Base-by-base conservation (phyloP, 1,139 yeast species). In the Zygosaccharomyces sapae region DNA sequence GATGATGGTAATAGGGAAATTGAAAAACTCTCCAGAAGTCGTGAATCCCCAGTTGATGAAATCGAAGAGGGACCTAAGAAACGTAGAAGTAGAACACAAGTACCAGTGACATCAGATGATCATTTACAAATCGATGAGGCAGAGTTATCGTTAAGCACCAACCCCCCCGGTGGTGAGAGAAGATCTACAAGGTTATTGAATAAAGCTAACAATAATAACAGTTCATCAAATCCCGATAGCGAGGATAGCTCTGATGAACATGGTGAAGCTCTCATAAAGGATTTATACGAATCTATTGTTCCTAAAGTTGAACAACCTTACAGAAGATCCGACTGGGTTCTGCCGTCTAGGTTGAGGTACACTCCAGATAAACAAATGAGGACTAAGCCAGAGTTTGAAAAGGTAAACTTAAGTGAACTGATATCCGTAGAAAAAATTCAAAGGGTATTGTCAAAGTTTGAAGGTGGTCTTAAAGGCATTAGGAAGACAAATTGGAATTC, bases 301-400 rank as follows among this genome's bases (percentile, higher is more conserved):
- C 56, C 61, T 1, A 65, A 65, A 46, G 49, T 58, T 4, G 43
- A 43, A 18, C 53, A 51, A 5, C 69, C 69, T 6, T 53, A 51
- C n/a, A 55, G 69, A 50, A 55, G 69, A 38, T 65, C 69, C 5
- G 69, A 65, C 48, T 61, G 66, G 62, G 47, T 65, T 3, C 47
- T 65, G 33, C 65, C 66, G 6, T 61, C 65, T 8, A 58, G 55
- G 45, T 44, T 52, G 12, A 55, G 62, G 25, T 65, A 59, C 40
- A 55, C 61, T 2, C 65, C 67, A 7, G 69, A 64, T 39, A 65
- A 63, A 46, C 64, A 61, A 39, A 53, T 59, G 43, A 59, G 61
- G 7, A 61, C 66, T 5, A 65, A 62, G 44, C 63, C 62, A 18
- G 53, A 53, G 5, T 59, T 55, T 31, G 59, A 58, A 38, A 57